Conservation (phyloP, 805 yeast genomes). For the Wickerhamomyces chambardii region DNA sequence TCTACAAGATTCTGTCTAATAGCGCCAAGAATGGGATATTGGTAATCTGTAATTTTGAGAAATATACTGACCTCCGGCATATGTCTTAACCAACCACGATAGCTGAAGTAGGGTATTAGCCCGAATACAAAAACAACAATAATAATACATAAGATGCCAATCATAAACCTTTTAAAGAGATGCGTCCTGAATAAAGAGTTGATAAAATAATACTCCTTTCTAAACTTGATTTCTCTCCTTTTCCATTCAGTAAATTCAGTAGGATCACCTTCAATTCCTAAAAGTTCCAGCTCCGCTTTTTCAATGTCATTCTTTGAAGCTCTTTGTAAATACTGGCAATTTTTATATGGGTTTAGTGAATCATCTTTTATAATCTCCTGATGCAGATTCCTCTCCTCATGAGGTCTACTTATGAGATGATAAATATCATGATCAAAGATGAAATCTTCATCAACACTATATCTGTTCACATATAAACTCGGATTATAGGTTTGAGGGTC, state of each 20-base stretch:
- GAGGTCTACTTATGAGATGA: no score
- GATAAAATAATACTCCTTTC: no score
- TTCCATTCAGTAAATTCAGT: background rate
- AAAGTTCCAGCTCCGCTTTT: background rate
- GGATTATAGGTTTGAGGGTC: no score
- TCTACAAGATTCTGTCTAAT: conserved; percentile 45
- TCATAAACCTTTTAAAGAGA: no score
- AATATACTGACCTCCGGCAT: background rate
- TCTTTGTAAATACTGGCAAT: background rate
- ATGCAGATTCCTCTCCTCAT: no score
- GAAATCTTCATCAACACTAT: background rate
- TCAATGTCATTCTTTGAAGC: background rate
- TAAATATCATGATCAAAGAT: background rate
- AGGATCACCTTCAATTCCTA: background rate
- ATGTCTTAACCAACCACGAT: background rate
- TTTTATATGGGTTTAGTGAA: background rate
- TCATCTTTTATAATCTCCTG: no score
- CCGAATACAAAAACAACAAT: background rate
- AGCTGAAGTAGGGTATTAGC: background rate
- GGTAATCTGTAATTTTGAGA: conserved; percentile 25
- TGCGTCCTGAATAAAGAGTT: no score
- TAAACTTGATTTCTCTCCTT: background rate
- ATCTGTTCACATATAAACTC: no score
- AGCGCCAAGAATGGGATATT: conserved; percentile 42
- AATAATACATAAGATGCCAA: background rate